phyloP scores from a whole-genome alignment of 1,139 yeast genomes.

The Suhomyces coccinellae region DNA sequence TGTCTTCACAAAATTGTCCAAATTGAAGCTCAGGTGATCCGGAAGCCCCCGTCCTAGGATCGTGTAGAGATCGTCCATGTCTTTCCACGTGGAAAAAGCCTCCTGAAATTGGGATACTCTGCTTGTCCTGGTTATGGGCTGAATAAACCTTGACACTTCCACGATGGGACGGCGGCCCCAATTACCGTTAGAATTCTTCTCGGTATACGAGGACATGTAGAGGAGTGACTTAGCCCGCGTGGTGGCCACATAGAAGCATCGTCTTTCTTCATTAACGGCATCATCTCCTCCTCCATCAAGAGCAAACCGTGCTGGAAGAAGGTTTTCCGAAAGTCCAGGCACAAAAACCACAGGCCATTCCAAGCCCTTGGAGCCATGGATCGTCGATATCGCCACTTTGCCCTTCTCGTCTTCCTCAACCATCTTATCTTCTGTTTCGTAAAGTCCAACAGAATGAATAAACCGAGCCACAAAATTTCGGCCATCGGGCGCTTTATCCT shows the following conservation, averaged over 20 bases:
- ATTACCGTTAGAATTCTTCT: slow-evolving; percentile 16
- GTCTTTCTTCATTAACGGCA: slow-evolving; percentile 67
- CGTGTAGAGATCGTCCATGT: slow-evolving; percentile 21
- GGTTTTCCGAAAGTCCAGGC: slow-evolving; percentile 65
- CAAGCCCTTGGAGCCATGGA: slow-evolving; percentile 89
- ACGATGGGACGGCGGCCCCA: slow-evolving; percentile 27
- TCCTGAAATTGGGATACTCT: slow-evolving; percentile 15
- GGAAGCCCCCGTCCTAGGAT: slow-evolving; percentile 10
- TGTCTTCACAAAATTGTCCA: slow-evolving; percentile 10
- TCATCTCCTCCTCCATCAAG: slow-evolving; percentile 33
- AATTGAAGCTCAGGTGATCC: slow-evolving; percentile 7
- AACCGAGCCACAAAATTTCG: slow-evolving; percentile 49
- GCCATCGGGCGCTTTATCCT: slow-evolving; percentile 21
- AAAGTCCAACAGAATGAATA: slow-evolving; percentile 62
- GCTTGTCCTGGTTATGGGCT: slow-evolving; percentile 7
- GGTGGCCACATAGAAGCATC: slow-evolving; percentile 84
- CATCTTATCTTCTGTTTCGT: slow-evolving; percentile 28
- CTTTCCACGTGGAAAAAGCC: slow-evolving; percentile 21
- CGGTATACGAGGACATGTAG: slow-evolving; percentile 37
- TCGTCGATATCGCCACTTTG: slow-evolving; percentile 59
- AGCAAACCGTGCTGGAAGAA: slow-evolving; percentile 54
- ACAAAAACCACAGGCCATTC: slow-evolving; percentile 94
- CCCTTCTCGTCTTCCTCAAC: slow-evolving; percentile 21
- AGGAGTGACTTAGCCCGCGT: slow-evolving; percentile 69
- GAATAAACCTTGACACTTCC: slow-evolving; percentile 34